Base-by-base conservation (phyloP, 345 rosid species). In the Carallia pectinifolia region DNA sequence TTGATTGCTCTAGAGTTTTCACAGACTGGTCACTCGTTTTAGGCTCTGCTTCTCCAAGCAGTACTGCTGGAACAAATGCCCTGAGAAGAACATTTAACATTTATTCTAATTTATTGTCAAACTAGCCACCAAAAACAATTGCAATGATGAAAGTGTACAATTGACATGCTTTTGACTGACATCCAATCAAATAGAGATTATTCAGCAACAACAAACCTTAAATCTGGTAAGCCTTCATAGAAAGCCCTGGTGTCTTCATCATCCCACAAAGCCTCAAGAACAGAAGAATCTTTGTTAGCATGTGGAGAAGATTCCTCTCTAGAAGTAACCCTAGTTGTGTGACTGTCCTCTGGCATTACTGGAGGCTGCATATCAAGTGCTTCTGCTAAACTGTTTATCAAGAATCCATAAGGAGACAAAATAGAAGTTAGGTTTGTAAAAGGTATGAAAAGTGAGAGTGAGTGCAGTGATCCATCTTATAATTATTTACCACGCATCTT, bases 321-420 rank as follows among this genome's bases (percentile, higher is more conserved):
- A 65, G 89, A 84, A 66, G 91, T 87, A 72, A 92, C 88, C 84
- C 98, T 84, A 60, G 99, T 96, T 52, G 96, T 89, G 85, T 92
- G 96, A 70, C 90, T 90, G 80, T 96, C 98, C 81, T 96, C 99
- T 23, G 98, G 98, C 97, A 96, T 92, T 34, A 80, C 89, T 61
- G 98, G 98, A 79, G 97, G 93, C 81, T 96, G 98, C 99, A 88
- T 90, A 82, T 96, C 97, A 69, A 96, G 91, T 64, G 98, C 84
- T 84, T 96, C 99, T 52, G 99, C 98, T 76, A 96, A 84, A 65
- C 99, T 96, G 89, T 48, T 56, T 33, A 67, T 17, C 47, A 53
- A 61, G 34, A 72, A 31, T 19, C 31, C 6, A 65, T 29, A 29
- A 61, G 44, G 18, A 17, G 53, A 61, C 5, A 23, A 33, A 38